Evolutionary conservation across 1,139 yeast species (phyloP).

Genomic region (Nakaseomyces uthaithaninus): DNA sequence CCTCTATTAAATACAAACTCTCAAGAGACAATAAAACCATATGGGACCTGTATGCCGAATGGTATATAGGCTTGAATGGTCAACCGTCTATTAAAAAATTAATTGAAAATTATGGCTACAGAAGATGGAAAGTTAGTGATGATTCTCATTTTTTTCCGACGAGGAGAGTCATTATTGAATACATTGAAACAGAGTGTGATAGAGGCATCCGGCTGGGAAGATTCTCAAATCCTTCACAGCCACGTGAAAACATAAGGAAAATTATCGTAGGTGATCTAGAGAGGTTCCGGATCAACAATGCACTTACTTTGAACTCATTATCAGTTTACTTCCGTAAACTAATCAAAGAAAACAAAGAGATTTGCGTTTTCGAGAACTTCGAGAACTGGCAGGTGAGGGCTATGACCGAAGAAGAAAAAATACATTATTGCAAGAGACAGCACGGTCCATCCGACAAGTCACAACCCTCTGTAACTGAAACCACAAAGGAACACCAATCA

Average conservation of each 20-base stretch:
- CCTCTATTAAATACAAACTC: constrained; percentile 27
- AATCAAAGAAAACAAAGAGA: constrained; percentile 27
- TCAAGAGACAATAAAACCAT: constrained; percentile 33
- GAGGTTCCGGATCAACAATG: constrained; percentile 30
- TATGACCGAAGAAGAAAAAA: constrained; percentile 30
- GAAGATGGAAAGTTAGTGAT: constrained; percentile 34
- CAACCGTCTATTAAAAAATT: constrained; percentile 29
- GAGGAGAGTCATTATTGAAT: constrained; percentile 30
- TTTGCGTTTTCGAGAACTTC: constrained; percentile 29
- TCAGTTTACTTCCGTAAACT: constrained; percentile 30
- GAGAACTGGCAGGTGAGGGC: constrained; percentile 27
- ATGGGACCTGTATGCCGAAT: constrained; percentile 33
- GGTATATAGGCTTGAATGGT: constrained; percentile 33
- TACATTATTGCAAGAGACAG: constrained; percentile 28
- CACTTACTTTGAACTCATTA: constrained; percentile 29
- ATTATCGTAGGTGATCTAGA: constrained; percentile 31
- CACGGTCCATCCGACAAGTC: constrained; percentile 10
- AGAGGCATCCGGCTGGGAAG: constrained; percentile 30
- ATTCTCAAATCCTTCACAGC: constrained; percentile 23
- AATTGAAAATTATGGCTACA: constrained; percentile 31
- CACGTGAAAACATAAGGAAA: constrained; percentile 29
- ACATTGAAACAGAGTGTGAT: constrained; percentile 30
- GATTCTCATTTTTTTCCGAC: constrained; percentile 35
- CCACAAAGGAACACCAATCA: not conserved
- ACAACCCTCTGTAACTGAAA: not conserved